Evolutionary conservation across 805 yeast genomes (phyloP).

Genomic region (Saccharomyces kudriavzevii): DNA sequence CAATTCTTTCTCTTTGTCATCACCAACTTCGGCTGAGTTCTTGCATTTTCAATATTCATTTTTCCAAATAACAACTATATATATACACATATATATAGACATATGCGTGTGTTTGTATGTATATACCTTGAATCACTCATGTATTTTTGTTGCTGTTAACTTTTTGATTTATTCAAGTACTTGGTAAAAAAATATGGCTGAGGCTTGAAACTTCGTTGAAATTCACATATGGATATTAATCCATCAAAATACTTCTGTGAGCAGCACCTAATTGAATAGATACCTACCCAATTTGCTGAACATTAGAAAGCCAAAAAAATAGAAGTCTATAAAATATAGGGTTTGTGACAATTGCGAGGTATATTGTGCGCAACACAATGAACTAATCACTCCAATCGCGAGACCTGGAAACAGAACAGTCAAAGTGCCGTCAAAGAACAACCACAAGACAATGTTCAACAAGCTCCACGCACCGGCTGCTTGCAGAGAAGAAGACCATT

Average conservation of each 20-base stretch:
- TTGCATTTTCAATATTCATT: neutral
- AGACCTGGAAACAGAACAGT: constrained; percentile 38
- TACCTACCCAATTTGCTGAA: constrained; percentile 65
- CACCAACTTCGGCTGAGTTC: neutral
- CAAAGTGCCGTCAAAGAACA: constrained; percentile 51
- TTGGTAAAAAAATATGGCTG: neutral
- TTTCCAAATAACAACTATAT: neutral
- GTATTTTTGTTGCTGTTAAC: neutral
- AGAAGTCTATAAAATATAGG: constrained; percentile 39
- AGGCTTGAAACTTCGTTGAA: neutral
- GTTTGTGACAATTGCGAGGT: constrained; percentile 7
- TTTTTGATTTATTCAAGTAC: neutral
- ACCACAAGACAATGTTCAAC: constrained; percentile 60
- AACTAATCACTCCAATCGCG: constrained; percentile 11
- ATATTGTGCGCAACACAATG: neutral
- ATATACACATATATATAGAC: neutral
- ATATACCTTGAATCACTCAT: neutral
- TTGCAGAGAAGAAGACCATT: constrained; percentile 61
- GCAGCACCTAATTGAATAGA: constrained; percentile 25
- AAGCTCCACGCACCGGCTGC: constrained; percentile 56
- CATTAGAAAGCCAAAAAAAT: constrained; percentile 55
- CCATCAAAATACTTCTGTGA: neutral
- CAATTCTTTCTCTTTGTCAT: neutral
- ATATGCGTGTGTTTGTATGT: no score
- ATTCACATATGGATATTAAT: neutral